Evolutionary conservation across 208 protist genomes (phyloP).

Genomic region (Borovskyia barvae): DNA sequence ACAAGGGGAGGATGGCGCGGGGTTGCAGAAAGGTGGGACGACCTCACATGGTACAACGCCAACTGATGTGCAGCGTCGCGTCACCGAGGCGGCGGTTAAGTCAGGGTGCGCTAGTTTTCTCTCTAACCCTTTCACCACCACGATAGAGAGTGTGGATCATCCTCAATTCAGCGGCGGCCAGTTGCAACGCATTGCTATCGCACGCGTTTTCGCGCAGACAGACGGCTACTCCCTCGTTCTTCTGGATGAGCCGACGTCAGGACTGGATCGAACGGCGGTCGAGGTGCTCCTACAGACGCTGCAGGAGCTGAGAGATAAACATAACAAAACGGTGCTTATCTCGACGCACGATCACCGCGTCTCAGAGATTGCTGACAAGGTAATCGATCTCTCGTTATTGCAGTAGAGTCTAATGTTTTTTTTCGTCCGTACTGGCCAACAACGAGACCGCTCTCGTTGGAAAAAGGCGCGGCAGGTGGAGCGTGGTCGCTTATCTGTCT

Average conservation of each 20-base stretch:
- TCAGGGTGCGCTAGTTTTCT: slow-evolving; percentile 55
- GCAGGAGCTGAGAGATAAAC: slow-evolving; percentile 42
- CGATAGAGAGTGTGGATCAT: slow-evolving; percentile 70
- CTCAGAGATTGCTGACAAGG: slow-evolving; percentile 46
- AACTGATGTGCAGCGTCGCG: slow-evolving; percentile 14
- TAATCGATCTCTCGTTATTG: slow-evolving; percentile 34
- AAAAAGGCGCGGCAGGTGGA: too few species aligned
- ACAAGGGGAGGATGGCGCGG: too few species aligned
- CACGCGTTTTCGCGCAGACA: slow-evolving; percentile 51
- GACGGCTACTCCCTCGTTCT: slow-evolving; percentile 57
- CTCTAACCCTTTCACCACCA: slow-evolving; percentile 48
- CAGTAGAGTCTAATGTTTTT: slow-evolving; percentile 1
- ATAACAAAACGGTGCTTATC: slow-evolving; percentile 75
- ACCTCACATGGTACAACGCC: background rate
- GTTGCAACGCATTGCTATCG: slow-evolving; percentile 77
- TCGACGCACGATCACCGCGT: slow-evolving; percentile 73
- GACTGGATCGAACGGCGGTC: slow-evolving; percentile 49
- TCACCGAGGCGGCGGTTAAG: slow-evolving; percentile 33
- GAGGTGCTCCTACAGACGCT: slow-evolving; percentile 49
- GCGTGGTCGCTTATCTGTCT: too few species aligned
- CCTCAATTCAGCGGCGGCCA: slow-evolving; percentile 81
- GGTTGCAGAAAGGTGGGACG: background rate
- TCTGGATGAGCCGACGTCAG: slow-evolving; percentile 78
- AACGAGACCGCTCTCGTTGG: too few species aligned
- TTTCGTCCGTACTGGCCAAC: slow-evolving; percentile 4